Base-by-base conservation (phyloP, 352 stramenopile genomes). In the Plasmopara muralis region DNA sequence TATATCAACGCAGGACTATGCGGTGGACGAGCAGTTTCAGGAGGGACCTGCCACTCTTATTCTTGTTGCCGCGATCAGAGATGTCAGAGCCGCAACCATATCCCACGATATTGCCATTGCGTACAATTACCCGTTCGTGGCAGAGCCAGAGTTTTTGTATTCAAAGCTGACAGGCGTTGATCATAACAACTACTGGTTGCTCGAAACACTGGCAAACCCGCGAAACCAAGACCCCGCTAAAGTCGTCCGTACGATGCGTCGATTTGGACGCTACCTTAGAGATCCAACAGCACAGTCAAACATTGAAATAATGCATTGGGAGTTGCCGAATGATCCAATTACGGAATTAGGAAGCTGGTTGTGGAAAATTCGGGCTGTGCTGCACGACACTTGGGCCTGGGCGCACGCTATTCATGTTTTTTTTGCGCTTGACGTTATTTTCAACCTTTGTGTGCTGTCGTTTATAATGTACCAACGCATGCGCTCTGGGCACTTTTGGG, bases 321-420 rank as follows among this genome's bases (percentile, higher is more conserved):
- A 34, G 6, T 13, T 76, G 12, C 52, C 64, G 0, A 53, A 4
- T n/a, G 43, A 63, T 18, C 60, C 66, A 4, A 5, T 53, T 2
- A 25, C 18, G 4, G 49, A 63, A 4, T 35, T 83, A 4, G 28
- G 30, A 7, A 25, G 54, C 8, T 70, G 56, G 60, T 37, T 47
- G 10, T 77, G 65, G 65, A 14, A 56, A 1, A 59, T 63, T 4
- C 37, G 52, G 12, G 30, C 60, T 10, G 57, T 74, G 6, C 47
- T 75, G 2, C 63, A 62, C 10, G 66, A 82, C 51, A 66, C 60
- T 9, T 82, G 71, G 71, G 60, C 66, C 0, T 82, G 71, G 71
- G 58, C 53, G 2, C 70, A 74, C 35, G 42, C 60, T 12, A 30
- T 75, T 2, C 69, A 79, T 25, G 37, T 53, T 1, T 6, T 63